These are phyloP conservation scores for Ceratocystis cubensis DNA, from an alignment of 2,329 filamentous ascomycete species.

Conservation along the genomic window DNA sequence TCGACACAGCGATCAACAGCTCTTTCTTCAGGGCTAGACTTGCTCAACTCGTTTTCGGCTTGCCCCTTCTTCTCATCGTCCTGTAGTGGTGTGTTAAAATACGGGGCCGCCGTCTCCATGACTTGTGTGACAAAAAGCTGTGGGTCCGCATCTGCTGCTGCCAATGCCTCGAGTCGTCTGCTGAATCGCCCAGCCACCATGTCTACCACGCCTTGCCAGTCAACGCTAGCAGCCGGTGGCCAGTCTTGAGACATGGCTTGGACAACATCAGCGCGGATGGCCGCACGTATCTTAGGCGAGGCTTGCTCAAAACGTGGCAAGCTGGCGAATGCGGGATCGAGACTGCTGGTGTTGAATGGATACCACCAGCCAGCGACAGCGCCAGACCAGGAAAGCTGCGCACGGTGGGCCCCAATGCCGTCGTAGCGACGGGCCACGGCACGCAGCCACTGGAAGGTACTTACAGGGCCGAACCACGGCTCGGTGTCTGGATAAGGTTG, in stretches of 20 bases:
- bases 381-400: conserved; percentile 36
- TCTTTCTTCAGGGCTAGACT: conserved; percentile 23
- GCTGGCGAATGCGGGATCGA: conserved; percentile 27
- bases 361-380: conserved; percentile 42
- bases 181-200: conserved; percentile 52
- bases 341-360: conserved; percentile 38
- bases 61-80: conserved; percentile 23
- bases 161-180: conserved; percentile 37
- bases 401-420: conserved; percentile 33
- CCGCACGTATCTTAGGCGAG: conserved; percentile 26
- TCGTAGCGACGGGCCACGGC: conserved; percentile 35
- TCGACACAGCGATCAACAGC: conserved; percentile 34
- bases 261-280: conserved; percentile 34
- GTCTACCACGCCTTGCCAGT: conserved; percentile 59
- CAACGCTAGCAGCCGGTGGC: conserved; percentile 25
- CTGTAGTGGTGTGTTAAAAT: conserved; percentile 31
- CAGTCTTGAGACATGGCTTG: conserved; percentile 25
- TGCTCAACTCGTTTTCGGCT: not conserved
- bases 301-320: conserved; percentile 28
- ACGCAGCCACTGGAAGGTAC: conserved; percentile 31
- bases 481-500: conserved; percentile 24
- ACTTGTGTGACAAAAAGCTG: conserved; percentile 29
- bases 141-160: conserved; percentile 24
- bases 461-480: conserved; percentile 24
- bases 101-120: conserved; percentile 31